A percentile compares a stretch with the other conserved stretches of the same genome.
Conservation (phyloP, 495 filamentous ascomycete species). For the Usnea hakonensis region DNA sequence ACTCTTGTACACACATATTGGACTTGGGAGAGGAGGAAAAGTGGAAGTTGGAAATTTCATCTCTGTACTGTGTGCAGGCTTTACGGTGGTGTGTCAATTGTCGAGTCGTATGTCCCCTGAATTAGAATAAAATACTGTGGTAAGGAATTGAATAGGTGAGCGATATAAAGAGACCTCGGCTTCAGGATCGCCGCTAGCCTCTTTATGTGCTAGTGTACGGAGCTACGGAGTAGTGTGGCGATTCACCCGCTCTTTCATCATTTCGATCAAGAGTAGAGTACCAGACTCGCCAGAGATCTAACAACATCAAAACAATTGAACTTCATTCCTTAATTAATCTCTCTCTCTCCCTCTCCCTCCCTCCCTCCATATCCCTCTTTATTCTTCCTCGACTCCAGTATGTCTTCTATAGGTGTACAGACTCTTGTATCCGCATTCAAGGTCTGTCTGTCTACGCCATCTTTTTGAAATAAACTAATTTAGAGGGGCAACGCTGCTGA, state of each 20-base stretch:
- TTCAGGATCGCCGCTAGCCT: background rate
- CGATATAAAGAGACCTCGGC: constrained; percentile 5
- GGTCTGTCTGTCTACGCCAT: constrained; percentile 37
- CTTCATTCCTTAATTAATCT: too few relatives aligned
- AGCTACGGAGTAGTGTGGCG: background rate
- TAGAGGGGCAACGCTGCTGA: constrained; percentile 23
- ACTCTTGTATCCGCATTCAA: constrained; percentile 51
- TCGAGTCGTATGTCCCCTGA: too few relatives aligned
- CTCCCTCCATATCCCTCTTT: background rate
- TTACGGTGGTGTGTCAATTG: too few relatives aligned
- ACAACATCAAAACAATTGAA: too few relatives aligned
- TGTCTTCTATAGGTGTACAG: constrained; percentile 53
- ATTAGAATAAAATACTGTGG: too few relatives aligned
- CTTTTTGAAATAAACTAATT: constrained; percentile 1
- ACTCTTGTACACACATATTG: too few relatives aligned
- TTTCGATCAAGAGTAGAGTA: too few relatives aligned
- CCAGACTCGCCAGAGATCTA: too few relatives aligned
- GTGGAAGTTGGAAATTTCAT: too few relatives aligned
- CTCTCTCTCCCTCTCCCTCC: background rate
- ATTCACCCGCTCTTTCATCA: background rate
- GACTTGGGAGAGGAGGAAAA: too few relatives aligned
- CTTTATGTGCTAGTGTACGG: too few relatives aligned
- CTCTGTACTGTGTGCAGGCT: too few relatives aligned
- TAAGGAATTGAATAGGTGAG: background rate
- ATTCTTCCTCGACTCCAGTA: constrained; percentile 20